Evolutionary conservation across 2,329 filamentous ascomycete species (phyloP).

Genomic region (Talaromyces sp.): DNA sequence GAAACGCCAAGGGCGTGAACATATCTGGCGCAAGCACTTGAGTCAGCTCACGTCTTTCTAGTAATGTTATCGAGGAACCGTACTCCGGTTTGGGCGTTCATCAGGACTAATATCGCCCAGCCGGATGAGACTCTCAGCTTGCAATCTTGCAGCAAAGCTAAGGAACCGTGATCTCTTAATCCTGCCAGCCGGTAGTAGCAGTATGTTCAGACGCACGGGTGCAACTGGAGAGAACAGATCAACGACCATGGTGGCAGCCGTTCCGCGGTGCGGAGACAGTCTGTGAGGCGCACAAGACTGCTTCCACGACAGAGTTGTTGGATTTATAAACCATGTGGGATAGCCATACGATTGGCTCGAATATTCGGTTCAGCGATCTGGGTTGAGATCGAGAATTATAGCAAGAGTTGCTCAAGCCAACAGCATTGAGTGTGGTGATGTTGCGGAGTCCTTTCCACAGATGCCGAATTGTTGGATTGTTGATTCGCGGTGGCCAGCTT

Average conservation of each 20-base stretch:
- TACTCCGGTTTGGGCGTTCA: conserved; percentile 79
- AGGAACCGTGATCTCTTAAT: conserved; percentile 78
- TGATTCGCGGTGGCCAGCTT: not conserved
- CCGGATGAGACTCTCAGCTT: conserved; percentile 72
- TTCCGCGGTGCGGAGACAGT: conserved; percentile 27
- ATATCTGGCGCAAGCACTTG: conserved; percentile 57
- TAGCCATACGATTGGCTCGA: not conserved
- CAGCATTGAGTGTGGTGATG: not conserved
- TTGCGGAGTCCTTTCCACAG: not conserved
- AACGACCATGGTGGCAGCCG: conserved; percentile 67
- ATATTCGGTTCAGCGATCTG: not conserved
- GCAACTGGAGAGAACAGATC: conserved; percentile 87
- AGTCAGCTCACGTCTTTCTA: conserved; percentile 10
- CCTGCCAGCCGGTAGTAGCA: conserved; percentile 79
- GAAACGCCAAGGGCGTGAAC: conserved; percentile 88
- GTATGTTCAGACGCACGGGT: conserved; percentile 81
- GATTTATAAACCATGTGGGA: conserved; percentile 23
- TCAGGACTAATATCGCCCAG: conserved; percentile 83
- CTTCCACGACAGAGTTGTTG: conserved; percentile 25
- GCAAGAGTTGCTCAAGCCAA: not conserved
- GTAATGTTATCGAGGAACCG: conserved; percentile 24
- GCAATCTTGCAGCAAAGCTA: conserved; percentile 70
- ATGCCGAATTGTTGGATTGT: no score
- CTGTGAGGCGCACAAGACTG: conserved; percentile 30
- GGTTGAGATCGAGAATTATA: not conserved